Conservation (phyloP, 1,284 basidiomycete genomes). For the Marasmius sp. region DNA sequence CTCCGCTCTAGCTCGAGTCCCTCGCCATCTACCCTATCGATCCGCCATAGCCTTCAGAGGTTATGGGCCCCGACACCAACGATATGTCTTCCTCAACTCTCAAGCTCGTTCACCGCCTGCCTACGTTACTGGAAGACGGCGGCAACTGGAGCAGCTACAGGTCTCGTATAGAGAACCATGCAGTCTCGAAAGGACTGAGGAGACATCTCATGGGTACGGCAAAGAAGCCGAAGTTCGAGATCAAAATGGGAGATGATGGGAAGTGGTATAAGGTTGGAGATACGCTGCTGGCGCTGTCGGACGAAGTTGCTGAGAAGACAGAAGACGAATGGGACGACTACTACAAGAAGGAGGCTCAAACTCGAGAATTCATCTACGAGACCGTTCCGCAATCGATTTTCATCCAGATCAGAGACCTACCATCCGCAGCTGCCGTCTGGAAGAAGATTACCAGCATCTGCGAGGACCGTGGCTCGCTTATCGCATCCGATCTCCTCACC, state of each 20-base stretch:
- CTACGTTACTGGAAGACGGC: neutral
- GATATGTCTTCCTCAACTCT: neutral
- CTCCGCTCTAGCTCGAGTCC: neutral
- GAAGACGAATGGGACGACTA: neutral
- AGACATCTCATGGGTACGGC: neutral
- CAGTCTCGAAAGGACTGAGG: neutral
- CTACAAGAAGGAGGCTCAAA: constrained; percentile 1
- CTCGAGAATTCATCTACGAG: neutral
- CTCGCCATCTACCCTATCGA: neutral
- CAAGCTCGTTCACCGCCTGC: neutral
- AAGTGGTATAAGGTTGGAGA: neutral
- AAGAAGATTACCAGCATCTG: neutral
- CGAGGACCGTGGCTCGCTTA: constrained; percentile 1
- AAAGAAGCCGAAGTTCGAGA: neutral
- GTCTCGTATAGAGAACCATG: neutral
- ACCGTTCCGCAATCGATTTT: constrained; percentile 3
- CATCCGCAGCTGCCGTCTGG: neutral
- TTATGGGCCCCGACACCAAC: constrained; percentile 1
- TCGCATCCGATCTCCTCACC: neutral
- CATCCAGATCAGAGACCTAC: neutral
- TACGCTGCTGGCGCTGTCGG: neutral
- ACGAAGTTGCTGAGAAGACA: neutral
- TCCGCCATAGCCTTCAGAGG: neutral
- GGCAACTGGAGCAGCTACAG: neutral
- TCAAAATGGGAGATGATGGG: neutral